These are phyloP conservation scores for Thinopyrum obtusiflorum DNA, from an alignment of 202 grass and related monocot genomes.

Conservation along the genomic window DNA sequence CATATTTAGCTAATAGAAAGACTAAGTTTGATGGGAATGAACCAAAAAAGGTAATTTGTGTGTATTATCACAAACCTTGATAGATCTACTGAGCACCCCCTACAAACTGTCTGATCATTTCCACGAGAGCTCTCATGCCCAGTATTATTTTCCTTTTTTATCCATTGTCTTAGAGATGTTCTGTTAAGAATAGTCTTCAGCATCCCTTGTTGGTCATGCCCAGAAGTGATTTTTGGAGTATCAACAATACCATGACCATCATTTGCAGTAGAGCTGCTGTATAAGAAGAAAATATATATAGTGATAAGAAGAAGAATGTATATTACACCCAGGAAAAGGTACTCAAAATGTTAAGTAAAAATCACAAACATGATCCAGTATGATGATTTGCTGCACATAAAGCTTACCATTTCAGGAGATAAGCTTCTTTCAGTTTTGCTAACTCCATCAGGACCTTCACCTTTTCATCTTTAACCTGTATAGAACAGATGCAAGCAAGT, in stretches of 20 bases:
- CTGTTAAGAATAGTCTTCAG: conserved; percentile 72
- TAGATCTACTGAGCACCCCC: conserved; percentile 54
- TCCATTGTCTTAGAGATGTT: conserved; percentile 80
- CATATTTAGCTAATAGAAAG: background rate
- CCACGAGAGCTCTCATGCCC: conserved; percentile 35
- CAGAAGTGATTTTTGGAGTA: conserved; percentile 36
- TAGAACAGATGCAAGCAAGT: conserved; percentile 27
- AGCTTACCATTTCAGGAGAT: conserved; percentile 67
- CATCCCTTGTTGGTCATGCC: conserved; percentile 74
- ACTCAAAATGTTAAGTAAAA: background rate
- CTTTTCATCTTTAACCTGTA: conserved; percentile 92
- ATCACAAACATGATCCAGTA: background rate
- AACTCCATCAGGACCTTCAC: conserved; percentile 82
- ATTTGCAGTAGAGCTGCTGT: conserved; percentile 29
- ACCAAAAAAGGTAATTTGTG: background rate
- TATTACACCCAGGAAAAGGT: background rate
- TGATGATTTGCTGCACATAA: conserved; percentile 17
- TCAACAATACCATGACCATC: conserved; percentile 26
- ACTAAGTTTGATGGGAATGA: background rate
- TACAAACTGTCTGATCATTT: conserved; percentile 34
- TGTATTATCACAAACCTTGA: conserved; percentile 56
- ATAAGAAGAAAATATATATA: conserved; percentile 25
- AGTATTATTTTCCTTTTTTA: conserved; percentile 49
- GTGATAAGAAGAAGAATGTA: conserved; percentile 11
- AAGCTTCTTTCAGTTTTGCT: conserved; percentile 84